Evolutionary conservation across 768 basidiomycete genomes (phyloP).

Genomic region (Leccinum fibrillosum): DNA sequence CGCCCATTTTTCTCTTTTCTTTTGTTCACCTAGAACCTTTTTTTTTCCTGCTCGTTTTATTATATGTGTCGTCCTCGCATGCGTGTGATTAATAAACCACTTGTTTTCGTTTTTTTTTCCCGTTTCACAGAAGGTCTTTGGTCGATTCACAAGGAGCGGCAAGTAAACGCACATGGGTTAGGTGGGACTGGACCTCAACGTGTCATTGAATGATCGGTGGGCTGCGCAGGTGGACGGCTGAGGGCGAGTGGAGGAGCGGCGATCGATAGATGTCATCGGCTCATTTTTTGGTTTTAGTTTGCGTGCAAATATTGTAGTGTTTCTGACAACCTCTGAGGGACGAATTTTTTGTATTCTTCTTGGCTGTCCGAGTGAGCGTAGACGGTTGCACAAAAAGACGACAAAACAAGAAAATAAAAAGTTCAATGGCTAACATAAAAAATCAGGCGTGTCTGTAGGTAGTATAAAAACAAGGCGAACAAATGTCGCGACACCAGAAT

Average conservation of each 20-base stretch:
- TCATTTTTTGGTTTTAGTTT: background rate
- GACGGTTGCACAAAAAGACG: too few species aligned
- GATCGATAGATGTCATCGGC: background rate
- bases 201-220: background rate
- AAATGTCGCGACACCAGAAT: too few species aligned
- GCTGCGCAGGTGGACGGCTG: background rate
- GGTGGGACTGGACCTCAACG: background rate
- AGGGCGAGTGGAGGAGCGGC: background rate
- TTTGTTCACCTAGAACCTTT: constrained; percentile 1
- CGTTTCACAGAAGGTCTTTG: constrained; percentile 27
- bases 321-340: background rate
- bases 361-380: background rate
- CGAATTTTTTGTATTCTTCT: background rate
- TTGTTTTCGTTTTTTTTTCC: constrained; percentile 1
- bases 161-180: constrained; percentile 17
- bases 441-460: too few species aligned
- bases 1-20: background rate
- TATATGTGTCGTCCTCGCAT: constrained; percentile 3
- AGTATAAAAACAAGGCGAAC: too few species aligned
- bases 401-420: too few species aligned
- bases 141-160: constrained; percentile 21
- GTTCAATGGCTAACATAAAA: too few species aligned
- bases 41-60: background rate
- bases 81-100: constrained; percentile 24
- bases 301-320: background rate